phyloP scores from a whole-genome alignment of 1,139 yeast genomes.

The Magnusiomyces tetraspermus region DNA sequence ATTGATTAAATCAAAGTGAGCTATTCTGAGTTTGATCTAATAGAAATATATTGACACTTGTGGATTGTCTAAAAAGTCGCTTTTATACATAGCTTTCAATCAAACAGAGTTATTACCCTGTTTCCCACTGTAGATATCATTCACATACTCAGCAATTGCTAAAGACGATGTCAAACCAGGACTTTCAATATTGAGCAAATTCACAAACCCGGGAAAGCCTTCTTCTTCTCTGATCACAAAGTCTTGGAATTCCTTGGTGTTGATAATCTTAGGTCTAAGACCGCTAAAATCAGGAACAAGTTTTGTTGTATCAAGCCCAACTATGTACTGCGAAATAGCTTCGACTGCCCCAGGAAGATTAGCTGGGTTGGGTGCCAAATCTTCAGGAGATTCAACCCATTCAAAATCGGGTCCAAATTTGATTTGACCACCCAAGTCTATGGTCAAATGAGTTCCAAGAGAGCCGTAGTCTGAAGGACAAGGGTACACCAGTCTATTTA shows the following conservation, averaged over 20 bases:
- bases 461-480: constrained; percentile 70
- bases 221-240: constrained; percentile 58
- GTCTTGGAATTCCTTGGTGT: constrained; percentile 51
- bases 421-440: constrained; percentile 72
- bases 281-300: constrained; percentile 69
- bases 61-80: neutral
- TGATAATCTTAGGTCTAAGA: constrained; percentile 64
- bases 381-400: constrained; percentile 49
- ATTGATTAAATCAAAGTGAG: too few relatives aligned
- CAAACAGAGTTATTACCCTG: neutral
- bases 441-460: constrained; percentile 77
- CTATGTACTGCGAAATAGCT: constrained; percentile 57
- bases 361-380: constrained; percentile 29
- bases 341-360: constrained; percentile 48
- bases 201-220: constrained; percentile 70
- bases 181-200: constrained; percentile 74
- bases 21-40: too few relatives aligned
- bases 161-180: constrained; percentile 79
- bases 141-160: constrained; percentile 73
- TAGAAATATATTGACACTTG: too few relatives aligned
- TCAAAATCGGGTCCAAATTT: constrained; percentile 86
- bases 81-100: neutral
- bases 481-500: constrained; percentile 52
- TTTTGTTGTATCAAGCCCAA: constrained; percentile 42
- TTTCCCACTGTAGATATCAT: constrained; percentile 14